Base-by-base conservation (phyloP, 208 protist genomes). In the Trypanosoma caninum region DNA sequence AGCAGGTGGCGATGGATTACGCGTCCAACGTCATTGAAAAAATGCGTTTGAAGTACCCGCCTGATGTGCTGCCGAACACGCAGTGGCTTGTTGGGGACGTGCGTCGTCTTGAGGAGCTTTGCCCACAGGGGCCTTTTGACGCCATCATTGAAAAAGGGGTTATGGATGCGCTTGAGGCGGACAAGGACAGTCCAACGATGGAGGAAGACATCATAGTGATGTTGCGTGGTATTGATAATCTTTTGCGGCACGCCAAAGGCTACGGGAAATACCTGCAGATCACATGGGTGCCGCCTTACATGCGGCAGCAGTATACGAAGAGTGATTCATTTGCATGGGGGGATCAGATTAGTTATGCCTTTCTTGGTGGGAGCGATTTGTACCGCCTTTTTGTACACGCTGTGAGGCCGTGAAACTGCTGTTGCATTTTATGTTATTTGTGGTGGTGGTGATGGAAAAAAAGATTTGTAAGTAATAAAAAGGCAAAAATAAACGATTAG, bases 1-100 rank as follows among this genome's bases (percentile, higher is more conserved):
- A 85, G 54, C 87, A 94, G 54, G 76, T 91, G 11, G 87, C 87
- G 30, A 82, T 89, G 37, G 88, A 94, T 69, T 91, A 92, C 69
- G 88, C 84, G 1, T 51, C 73, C 3, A 77, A 85, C 16, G 88
- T 90, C 44, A 91, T 94, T 74, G 84, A 71, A 31, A 67, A 73
- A 20, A 94, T 94, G 87, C 58, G 53, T 37, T 22, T 23, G n/a
- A 76, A 64, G 34, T 90, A 90, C 59, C 50, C 72, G 10, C 56
- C 57, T 2, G 61, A 54, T n/a, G 52, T 60, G 23, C 55, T 81
- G 45, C 74, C 78, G 6, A 59, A 84, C 48, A 72, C 80, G 33
- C 64, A 83, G 56, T 94, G 84, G 82, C 63, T 62, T 20, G 82
- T 94, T 10, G 84, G 82, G 2, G 88, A 94, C 55, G 69, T 94